phyloP scores from a whole-genome alignment of 1,284 basidiomycete species.

The Sporisorium reilianum region DNA sequence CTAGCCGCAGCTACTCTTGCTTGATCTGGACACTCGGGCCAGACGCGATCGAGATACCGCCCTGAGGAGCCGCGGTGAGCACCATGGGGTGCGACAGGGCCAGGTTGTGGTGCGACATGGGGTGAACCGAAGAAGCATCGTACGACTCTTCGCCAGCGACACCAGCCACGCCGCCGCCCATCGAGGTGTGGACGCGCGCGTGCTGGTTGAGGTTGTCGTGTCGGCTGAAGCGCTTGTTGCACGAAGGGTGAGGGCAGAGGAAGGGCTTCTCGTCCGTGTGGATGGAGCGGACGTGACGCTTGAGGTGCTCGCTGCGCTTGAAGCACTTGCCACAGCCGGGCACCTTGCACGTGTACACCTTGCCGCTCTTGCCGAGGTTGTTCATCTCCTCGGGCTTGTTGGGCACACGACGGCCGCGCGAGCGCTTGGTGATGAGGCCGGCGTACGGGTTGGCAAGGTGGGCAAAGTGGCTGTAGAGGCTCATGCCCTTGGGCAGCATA shows the following conservation, averaged over 20 bases:
- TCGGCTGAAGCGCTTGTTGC: conserved; percentile 63
- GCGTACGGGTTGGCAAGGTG: conserved; percentile 53
- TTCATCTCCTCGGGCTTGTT: conserved; percentile 65
- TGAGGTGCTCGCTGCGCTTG: conserved; percentile 66
- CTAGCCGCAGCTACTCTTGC: conserved; percentile 27
- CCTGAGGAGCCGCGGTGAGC: conserved; percentile 33
- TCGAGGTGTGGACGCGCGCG: conserved; percentile 60
- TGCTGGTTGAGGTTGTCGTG: conserved; percentile 68
- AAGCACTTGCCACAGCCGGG: conserved; percentile 66
- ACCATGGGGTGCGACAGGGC: conserved; percentile 43
- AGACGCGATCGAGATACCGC: conserved; percentile 42
- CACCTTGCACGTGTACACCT: conserved; percentile 66
- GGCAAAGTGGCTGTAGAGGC: conserved; percentile 41
- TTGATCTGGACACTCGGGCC: conserved; percentile 37
- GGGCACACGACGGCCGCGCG: conserved; percentile 62
- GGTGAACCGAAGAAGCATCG: conserved; percentile 34
- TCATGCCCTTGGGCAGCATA: conserved; percentile 51
- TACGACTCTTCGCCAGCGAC: conserved; percentile 24
- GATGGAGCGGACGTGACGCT: conserved; percentile 65
- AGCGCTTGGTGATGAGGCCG: conserved; percentile 65
- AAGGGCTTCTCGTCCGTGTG: conserved; percentile 67
- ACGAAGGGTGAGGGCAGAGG: conserved; percentile 59
- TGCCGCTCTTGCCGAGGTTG: conserved; percentile 66
- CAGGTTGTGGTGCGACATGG: conserved; percentile 36
- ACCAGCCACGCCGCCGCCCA: conserved; percentile 22